Evolutionary conservation across 2,329 filamentous ascomycete species (phyloP), one percentile per base, ranked within the genome.

Genomic region (Trichoderma atrobrunneum): DNA sequence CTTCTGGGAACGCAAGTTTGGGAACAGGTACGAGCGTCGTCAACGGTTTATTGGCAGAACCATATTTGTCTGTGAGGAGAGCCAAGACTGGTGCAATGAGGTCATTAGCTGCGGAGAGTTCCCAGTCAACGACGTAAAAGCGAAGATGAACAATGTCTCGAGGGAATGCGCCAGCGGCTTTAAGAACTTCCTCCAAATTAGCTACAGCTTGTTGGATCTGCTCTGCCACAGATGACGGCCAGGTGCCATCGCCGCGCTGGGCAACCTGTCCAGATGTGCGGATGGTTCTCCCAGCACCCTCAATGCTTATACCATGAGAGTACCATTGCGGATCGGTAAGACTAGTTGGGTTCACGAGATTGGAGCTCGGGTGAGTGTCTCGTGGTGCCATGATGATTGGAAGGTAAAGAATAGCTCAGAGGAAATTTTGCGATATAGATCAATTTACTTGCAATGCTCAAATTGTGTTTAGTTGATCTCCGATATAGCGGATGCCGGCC

Each of bases 1-100:
- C 36, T 43, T 43, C 36, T 16, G 36, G 16, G 7, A 43, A 43
- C 16, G 36, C 36, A 43, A 43, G 36, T 32, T 72, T 67, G 21
- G 70, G 21, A 36, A 67, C 70, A n/a, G 64, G 70, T 2, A 72
- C 26, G 18, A 72, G 34, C 3, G 61, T 72, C 12, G 48, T 72
- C 28, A 72, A 36, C 18, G 62, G 61, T 24, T 28, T 67, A 24
- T 39, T 72, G 61, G 12, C 60, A 63, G n/a, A 11, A 18, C 60
- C 60, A 39, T 63, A 43, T 34, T 63, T 63, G n/a, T 63, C 60
- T 21, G 32, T 63, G 32, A 63, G 60, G n/a, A 63, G 26, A 34
- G 60, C 60, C 21, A 63, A 26, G 18, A 63, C 34, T 21, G 60
- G 60, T 14, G 34, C 60, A 34, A 63, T 6, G 16, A 63, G 18